phyloP scores from a whole-genome alignment of 352 stramenopile genomes.

The Pythium angustatum region DNA sequence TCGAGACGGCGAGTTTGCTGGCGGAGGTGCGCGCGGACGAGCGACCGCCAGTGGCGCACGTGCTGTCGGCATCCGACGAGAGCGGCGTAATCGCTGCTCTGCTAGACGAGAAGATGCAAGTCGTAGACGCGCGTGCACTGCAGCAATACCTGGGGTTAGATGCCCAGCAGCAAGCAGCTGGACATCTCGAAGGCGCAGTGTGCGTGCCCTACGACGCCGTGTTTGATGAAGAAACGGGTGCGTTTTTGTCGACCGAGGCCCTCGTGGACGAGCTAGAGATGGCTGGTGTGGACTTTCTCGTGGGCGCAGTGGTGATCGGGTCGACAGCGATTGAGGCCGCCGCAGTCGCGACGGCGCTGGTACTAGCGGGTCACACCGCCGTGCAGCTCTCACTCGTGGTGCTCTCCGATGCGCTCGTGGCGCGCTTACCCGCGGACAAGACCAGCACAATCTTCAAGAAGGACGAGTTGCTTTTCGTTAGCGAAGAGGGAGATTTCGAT shows the following conservation, averaged over 20 bases:
- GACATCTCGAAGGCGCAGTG: slow-evolving; percentile 50
- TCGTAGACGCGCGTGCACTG: slow-evolving; percentile 55
- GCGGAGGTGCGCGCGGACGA: neutral
- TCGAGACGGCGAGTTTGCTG: slow-evolving; percentile 13
- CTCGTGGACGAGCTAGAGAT: slow-evolving; percentile 44
- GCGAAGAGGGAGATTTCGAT: slow-evolving; percentile 56
- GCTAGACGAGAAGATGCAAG: slow-evolving; percentile 37
- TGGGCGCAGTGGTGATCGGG: slow-evolving; percentile 45
- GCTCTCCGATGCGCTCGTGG: slow-evolving; percentile 46
- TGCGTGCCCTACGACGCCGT: slow-evolving; percentile 57
- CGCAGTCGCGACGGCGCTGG: slow-evolving; percentile 55
- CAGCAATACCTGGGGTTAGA: slow-evolving; percentile 53
- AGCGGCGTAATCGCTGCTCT: slow-evolving; percentile 34
- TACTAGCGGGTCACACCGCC: slow-evolving; percentile 39
- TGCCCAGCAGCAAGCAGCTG: slow-evolving; percentile 39
- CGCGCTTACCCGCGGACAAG: slow-evolving; percentile 36
- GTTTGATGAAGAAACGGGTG: slow-evolving; percentile 39
- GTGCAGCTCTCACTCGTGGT: slow-evolving; percentile 42
- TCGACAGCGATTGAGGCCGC: slow-evolving; percentile 53
- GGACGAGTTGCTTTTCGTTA: slow-evolving; percentile 44
- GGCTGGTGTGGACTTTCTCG: slow-evolving; percentile 41
- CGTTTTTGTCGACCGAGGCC: slow-evolving; percentile 42
- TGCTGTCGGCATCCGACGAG: slow-evolving; percentile 25
- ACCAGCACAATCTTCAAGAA: slow-evolving; percentile 50
- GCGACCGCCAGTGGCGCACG: neutral